Evolutionary conservation across 225 moss, liverwort and hornwort genomes (phyloP).

Genomic region (Rhytidiadelphus loreus): DNA sequence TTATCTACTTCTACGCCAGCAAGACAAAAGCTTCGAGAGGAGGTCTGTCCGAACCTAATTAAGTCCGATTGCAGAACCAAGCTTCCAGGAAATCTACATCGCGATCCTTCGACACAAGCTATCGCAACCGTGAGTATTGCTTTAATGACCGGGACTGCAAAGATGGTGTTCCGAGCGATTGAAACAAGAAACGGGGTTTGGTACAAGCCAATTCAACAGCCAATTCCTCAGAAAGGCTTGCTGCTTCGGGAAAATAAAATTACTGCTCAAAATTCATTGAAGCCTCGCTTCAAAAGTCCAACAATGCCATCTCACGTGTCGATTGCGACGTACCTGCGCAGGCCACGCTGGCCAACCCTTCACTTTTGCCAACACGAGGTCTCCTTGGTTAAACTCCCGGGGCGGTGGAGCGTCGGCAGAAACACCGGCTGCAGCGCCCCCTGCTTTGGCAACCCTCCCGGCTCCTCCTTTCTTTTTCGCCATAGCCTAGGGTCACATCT

Average conservation of each 20-base stretch:
- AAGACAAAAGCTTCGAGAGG: not conserved
- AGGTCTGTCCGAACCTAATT: not conserved
- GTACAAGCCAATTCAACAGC: not conserved
- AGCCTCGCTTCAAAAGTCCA: not conserved
- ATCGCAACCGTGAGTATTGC: not conserved
- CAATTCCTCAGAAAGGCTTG: not conserved
- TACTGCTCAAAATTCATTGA: not conserved
- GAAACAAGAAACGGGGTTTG: not conserved
- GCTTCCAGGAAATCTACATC: not conserved
- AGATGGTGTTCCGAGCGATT: not conserved
- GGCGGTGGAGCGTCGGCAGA: constrained; percentile 38
- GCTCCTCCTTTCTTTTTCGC: constrained; percentile 55
- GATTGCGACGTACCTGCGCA: constrained; percentile 60
- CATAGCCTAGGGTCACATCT: constrained; percentile 48
- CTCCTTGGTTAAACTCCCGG: constrained; percentile 80
- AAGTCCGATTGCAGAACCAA: not conserved
- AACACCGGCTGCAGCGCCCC: constrained; percentile 29
- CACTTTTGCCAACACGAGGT: constrained; percentile 93
- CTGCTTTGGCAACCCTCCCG: constrained; percentile 47
- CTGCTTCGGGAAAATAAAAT: not conserved
- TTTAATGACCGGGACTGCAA: not conserved
- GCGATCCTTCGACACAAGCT: not conserved
- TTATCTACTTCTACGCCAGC: not conserved
- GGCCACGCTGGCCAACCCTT: constrained; percentile 99
- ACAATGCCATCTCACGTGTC: not conserved